Conservation (phyloP, 208 protist genomes). For the Kentomonas sorsogonicus region DNA sequence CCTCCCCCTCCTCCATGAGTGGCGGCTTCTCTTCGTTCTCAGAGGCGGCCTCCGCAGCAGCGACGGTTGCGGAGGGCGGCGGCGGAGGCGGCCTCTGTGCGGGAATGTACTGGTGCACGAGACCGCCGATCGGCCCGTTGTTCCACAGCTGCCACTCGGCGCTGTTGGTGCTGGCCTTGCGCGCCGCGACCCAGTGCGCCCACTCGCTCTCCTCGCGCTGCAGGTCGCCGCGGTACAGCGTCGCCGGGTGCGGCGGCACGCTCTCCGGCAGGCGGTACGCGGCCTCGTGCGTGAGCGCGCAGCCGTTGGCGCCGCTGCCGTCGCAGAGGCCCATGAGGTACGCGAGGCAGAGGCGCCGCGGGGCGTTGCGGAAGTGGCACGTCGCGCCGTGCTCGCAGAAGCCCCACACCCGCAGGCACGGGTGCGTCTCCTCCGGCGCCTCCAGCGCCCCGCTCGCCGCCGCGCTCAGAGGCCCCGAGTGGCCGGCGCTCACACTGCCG, state of each 20-base stretch:
- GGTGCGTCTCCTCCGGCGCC: conserved; percentile 29
- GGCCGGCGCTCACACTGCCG: conserved; percentile 13
- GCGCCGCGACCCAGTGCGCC: conserved; percentile 50
- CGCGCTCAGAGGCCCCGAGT: not conserved
- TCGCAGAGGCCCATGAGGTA: conserved; percentile 75
- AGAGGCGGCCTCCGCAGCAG: not conserved
- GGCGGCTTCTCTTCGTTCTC: not conserved
- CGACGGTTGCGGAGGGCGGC: conserved; percentile 9
- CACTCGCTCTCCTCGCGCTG: conserved; percentile 27
- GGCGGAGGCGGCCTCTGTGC: conserved; percentile 18
- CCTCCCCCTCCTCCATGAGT: conserved; percentile 24
- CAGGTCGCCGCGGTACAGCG: conserved; percentile 30
- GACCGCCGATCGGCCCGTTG: conserved; percentile 49
- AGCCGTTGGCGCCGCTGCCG: conserved; percentile 21
- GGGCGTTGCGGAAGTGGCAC: conserved; percentile 68
- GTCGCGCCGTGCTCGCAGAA: conserved; percentile 64
- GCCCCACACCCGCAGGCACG: conserved; percentile 71
- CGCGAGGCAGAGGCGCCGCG: conserved; percentile 57
- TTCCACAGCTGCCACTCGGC: conserved; percentile 85
- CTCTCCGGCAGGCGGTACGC: conserved; percentile 50
- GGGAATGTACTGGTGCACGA: conserved; percentile 54
- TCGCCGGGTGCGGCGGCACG: conserved; percentile 23
- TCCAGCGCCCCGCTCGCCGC: not conserved
- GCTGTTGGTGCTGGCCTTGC: conserved; percentile 61
- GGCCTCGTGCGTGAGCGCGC: conserved; percentile 40